Evolutionary conservation across 352 stramenopile species (phyloP), one percentile per base, ranked within the genome.

Genomic region (Phytophthora kernoviae): DNA sequence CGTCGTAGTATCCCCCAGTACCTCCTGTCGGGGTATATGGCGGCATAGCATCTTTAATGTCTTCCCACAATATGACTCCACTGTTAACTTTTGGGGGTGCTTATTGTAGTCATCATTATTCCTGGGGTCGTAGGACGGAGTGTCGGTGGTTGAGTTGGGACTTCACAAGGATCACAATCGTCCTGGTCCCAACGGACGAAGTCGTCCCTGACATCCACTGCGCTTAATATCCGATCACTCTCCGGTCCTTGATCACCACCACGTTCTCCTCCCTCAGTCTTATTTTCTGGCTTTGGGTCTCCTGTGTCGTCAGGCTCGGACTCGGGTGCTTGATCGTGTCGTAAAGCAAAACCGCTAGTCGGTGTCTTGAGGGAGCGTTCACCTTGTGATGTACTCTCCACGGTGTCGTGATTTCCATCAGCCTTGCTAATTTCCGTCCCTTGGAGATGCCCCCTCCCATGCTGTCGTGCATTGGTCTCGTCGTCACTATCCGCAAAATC

Each of bases 91-190:
- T 49, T 15, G 58, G 49, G 45, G 24, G 6, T 55, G 50, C 14
- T 60, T 34, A 11, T 50, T 43, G 15, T 59, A 54, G 57, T 58
- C 36, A 12, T 56, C 51, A 15, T 53, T 40, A 1, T 48, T 14
- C 14, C 21, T 46, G 47, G 60, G 36, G 63, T 47, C 6, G 42
- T 6, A 5, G 58, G 44, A 48, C 43, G 12, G 46, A 56, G n/a
- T 12, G 47, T 65, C 53, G 48, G 47, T 32, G 36, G 18, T 48
- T 44, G 41, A 7, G 56, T 70, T 10, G 62, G 56, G 12, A 69
- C 33, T 15, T 60, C 61, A 47, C 61, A 65, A 6, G 54, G 61
- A 47, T 56, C 14, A 22, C 54, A 65, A 18, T 70, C 54, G 7
- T 70, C 27, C 49, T 65, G 48, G 17, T 61, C 24, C 61, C 61